Evolutionary conservation across 176 grass and related monocot species (phyloP), one percentile per base, ranked within the genome.

Genomic region (Avena atlantica): DNA sequence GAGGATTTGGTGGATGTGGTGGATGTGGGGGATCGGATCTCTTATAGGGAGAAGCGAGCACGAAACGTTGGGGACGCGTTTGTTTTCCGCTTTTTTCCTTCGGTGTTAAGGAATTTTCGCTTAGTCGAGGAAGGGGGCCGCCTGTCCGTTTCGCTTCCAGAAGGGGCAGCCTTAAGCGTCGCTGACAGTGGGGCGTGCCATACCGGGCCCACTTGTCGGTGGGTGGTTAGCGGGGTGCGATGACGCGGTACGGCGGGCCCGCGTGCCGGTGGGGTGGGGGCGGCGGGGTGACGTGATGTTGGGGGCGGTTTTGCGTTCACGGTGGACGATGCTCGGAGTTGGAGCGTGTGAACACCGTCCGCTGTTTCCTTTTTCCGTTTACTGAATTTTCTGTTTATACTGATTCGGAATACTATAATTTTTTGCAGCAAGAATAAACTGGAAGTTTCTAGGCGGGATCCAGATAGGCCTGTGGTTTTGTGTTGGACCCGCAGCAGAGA

Each of bases 101-200:
- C 58, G 11, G n/a, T 0, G 78, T 47, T 56, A 86, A 89, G 88
- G 6, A 76, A 69, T 82, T 59, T 57, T 56, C 45, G 83, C 57
- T 79, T 84, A 44, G 52, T 34, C 36, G 13, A 70, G 64, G 29
- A 31, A 31, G 31, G 69, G 4, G 69, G 70, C 56, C 40, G 45
- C 0, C 47, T 12, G 48, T 77, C 75, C 23, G 69, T 73, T 34
- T 14, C 23, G 83, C 78, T 86, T 90, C 88, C 81, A 82, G 84
- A 90, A 90, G 62, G 4, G 12, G 15, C 6, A 42, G 12, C 20
- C n/a, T 0, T 0, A 6, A 8, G 20, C 8, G 3, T 78, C 55
- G 4, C 88, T 86, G 88, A n/a, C 7, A 0, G 27, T 86, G 70
- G 88, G 83, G 4, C 0, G 0, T 0, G 17, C 1, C 0, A 0